Conservation (phyloP, 2,329 filamentous ascomycete species). For the Talaromyces sp. region DNA sequence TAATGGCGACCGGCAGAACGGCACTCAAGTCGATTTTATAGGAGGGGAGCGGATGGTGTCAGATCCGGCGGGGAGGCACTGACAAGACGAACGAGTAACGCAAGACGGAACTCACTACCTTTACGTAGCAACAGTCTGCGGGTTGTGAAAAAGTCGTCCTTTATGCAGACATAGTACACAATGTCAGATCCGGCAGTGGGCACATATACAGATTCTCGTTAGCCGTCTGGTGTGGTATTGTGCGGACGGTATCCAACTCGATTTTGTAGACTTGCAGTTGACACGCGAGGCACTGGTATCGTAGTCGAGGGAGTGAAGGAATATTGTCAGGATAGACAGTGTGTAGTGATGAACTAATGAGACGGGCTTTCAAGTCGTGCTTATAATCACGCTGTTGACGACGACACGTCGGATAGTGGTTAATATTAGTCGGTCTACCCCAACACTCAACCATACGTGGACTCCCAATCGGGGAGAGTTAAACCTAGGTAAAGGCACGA, state of each 20-base stretch:
- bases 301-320: not conserved
- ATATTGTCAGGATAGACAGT: not conserved
- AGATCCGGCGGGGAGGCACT: not conserved
- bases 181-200: not conserved
- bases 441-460: not conserved
- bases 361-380: not conserved
- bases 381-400: not conserved
- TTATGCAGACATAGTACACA: not conserved
- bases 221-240: no score
- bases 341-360: not conserved
- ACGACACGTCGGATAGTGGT: not conserved
- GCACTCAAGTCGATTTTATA: not conserved
- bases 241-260: not conserved
- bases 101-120: not conserved
- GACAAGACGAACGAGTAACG: not conserved
- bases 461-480: not conserved
- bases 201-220: no score
- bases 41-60: not conserved
- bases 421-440: not conserved
- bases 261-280: not conserved
- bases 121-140: not conserved
- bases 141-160: not conserved
- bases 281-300: not conserved
- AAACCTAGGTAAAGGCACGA: not conserved
- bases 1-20: not conserved